Evolutionary conservation across 768 basidiomycete genomes (phyloP), one percentile per base, ranked within the genome.

Genomic region (Phanerochaete carnosa): DNA sequence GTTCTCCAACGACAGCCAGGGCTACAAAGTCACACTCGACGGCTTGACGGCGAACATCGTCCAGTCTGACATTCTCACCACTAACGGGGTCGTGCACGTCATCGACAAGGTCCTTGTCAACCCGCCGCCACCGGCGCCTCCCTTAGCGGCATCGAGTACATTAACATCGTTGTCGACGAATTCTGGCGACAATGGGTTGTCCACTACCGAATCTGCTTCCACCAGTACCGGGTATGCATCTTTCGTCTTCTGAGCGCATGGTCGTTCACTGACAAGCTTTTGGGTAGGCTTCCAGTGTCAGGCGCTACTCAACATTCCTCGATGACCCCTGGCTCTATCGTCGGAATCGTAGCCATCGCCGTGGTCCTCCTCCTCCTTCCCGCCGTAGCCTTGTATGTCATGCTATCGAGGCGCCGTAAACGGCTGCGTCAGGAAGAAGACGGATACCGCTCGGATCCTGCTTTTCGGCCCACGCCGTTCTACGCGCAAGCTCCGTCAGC

Each of bases 11-110:
- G 25, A 13, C 28, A 2, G 4, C 15, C 2, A 8, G 2, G 35
- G 37, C 11, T 53, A 45, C 54, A 57, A 29, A 0, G 50, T 62
- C 49, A 58, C 51, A 9, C 50, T 62, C 19, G 53, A 62, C 47
- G 53, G 50, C 2, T 28, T 58, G 1, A 58, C 61, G 2, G 56
- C 50, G 23, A 58, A 54, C 28, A 62, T 58, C 26, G 4, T 54
- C 8, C 50, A 33, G 43, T 43, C 61, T 3, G 56, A 62, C 32
- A 26, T 53, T 22, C 23, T 62, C 22, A 15, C 28, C 2, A 35
- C 45, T 26, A 62, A 62, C 61, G 57, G 57, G 6, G 61, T 62
- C 15, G 49, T 62, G 8, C 61, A 62, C 45, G 25, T 62, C 37
- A 22, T 62, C 22, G 61, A 62, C 37, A 6, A 7, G n/a, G 55